Base-by-base conservation (phyloP, 2,329 filamentous ascomycete genomes). In the Aspergillus ochraceus region DNA sequence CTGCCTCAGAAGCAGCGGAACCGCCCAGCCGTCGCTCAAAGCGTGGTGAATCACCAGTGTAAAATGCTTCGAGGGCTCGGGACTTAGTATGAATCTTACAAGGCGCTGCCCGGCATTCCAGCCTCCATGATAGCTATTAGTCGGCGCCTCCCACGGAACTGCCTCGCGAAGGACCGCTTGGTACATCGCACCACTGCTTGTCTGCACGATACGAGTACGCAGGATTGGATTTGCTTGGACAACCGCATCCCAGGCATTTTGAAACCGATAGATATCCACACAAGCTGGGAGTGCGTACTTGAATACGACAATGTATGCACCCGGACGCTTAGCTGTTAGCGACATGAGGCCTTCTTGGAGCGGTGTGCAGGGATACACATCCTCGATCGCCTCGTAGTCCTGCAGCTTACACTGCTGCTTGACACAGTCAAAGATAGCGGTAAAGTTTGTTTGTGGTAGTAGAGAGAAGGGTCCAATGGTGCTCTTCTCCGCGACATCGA, bases 171-270 rank as follows among this genome's bases (percentile, higher is more conserved):
- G 45, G 19, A 70, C 64, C 12, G 66, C 64, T 49, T 71, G 68
- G 20, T 66, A 46, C 30, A 65, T 11, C 12, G n/a, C 42, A 4
- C 64, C 54, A 47, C 39, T 22, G 19, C 32, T n/a, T 9, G 52
- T 55, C 11, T 61, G 59, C 6, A 70, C 59, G 46, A 71, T 67
- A 9, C 76, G 68, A 0, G 77, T 80, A 4, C 77, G 73, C 20
- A 80, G 65, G 17, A 79, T 74, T 6, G 75, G 71, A 20, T 69
- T 63, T 14, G 70, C 69, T 12, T 68, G 52, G 0, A 75, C 65
- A 1, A 71, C 65, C 14, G 59, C 61, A 30, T 74, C 65, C 74
- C 75, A 80, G 1, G 76, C 72, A 3, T 62, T 54, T 52, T 71
- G 72, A 64, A 79, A 71, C 14, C 53, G 22, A 6, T 14, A 2